phyloP scores from a whole-genome alignment of 192 early-diverging fungal genomes.

The Coemansia sp. region DNA sequence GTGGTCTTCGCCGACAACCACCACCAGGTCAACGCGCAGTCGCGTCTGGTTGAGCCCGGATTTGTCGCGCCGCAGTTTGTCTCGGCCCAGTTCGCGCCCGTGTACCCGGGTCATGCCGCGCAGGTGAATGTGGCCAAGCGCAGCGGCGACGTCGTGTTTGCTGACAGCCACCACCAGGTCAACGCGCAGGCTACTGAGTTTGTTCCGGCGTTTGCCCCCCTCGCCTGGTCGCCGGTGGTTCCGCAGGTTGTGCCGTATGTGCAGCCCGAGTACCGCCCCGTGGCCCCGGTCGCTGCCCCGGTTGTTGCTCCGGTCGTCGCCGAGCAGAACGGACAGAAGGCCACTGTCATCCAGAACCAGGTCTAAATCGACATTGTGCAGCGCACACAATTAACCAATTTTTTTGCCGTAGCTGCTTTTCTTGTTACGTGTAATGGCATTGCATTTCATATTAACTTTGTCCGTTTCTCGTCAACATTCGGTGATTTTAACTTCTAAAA shows the following conservation, averaged over 20 bases:
- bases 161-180: conserved; percentile 33
- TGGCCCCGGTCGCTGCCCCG: not conserved
- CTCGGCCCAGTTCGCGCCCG: conserved; percentile 5
- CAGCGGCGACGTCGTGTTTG: conserved; percentile 37
- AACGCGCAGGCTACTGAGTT: conserved; percentile 6
- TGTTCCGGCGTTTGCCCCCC: conserved; percentile 9
- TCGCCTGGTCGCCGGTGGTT: not conserved
- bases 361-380: too few species aligned
- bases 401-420: not conserved
- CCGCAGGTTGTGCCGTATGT: conserved; percentile 8
- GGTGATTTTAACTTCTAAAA: too few species aligned
- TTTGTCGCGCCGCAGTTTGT: conserved; percentile 14
- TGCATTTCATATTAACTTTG: too few species aligned
- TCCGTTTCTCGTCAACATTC: too few species aligned
- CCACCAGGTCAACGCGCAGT: conserved; percentile 19
- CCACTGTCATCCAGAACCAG: conserved; percentile 41
- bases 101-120: not conserved
- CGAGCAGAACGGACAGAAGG: conserved; percentile 13
- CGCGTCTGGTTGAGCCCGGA: conserved; percentile 11
- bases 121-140: conserved; percentile 8
- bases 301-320: conserved; percentile 4
- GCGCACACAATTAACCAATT: too few species aligned
- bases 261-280: not conserved
- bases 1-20: conserved; percentile 37
- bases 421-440: not conserved